Evolutionary conservation across 1,139 yeast genomes (phyloP), one percentile per base, ranked within the genome.

Genomic region (Saccharomyces hybrid): DNA sequence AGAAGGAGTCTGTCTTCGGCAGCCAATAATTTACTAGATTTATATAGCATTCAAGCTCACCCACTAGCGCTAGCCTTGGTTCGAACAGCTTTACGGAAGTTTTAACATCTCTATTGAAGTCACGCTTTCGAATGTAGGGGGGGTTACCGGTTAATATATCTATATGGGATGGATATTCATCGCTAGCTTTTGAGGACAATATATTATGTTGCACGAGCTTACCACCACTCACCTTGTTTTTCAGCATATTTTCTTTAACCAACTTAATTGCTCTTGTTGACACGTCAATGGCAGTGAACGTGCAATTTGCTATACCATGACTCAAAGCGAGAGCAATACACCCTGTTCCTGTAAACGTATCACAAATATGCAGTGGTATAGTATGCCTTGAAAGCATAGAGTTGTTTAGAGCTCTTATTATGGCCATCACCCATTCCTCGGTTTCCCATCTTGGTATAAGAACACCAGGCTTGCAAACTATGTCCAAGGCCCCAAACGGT

Each of bases 401-500:
- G 19, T 38, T 38, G 11, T 56, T 53, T 14, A 81, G 48, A 7
- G 65, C 41, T 0, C 60, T 57, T 0, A 75, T 71, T 31, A 88
- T 65, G 54, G 75, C 75, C 32, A 72, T 41, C 6, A 80, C 75
- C 98, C 98, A 91, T 63, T 89, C 97, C 66, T 93, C 98, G 0
- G 99, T 93, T 66, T 93, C 99, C 87, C 95, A 84, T 51, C 99
- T 72, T 0, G 99, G 99, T 47, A 93, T 90, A 57, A 93, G 72
- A 1, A 89, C 97, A 0, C 83, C 83, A 1, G 75, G 75, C 27
- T 70, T 64, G 64, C 97, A 88, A 32, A 64, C 59, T 3, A 93
- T 76, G 23, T 79, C 81, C 51, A 91, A 68, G 0, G 70, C 60
- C 0, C 95, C 96, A 73, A 93, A 93, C 1, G 98, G 98, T 71